A percentile compares a stretch with the other conserved stretches of the same genome.
Conservation (phyloP, 176 grass and related monocot genomes). For the Aegilops umbellulata region DNA sequence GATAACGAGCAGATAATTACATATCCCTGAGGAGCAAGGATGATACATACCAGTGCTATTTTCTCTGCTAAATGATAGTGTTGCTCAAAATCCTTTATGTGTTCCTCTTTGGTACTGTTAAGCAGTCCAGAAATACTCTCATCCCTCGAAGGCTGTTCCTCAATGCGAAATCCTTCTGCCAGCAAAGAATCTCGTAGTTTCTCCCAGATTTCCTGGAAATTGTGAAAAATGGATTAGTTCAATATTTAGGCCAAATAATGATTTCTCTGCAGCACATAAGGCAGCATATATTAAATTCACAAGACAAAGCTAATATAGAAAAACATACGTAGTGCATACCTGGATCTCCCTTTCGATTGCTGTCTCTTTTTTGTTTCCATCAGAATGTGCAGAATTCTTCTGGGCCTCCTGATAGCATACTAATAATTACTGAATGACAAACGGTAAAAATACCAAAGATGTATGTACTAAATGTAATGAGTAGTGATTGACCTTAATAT, state of each 20-base stretch:
- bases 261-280: not conserved
- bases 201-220: constrained; percentile 39
- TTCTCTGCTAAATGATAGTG: constrained; percentile 53
- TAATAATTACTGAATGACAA: constrained; percentile 19
- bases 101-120: constrained; percentile 25
- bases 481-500: constrained; percentile 31
- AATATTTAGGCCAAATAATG: not conserved
- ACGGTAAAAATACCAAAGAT: not conserved
- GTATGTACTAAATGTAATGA: not conserved
- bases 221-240: not conserved
- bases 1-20: not conserved
- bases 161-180: constrained; percentile 7
- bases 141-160: constrained; percentile 36
- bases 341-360: constrained; percentile 30
- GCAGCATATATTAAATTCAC: not conserved
- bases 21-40: not conserved
- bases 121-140: constrained; percentile 41
- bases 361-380: constrained; percentile 2
- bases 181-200: constrained; percentile 41
- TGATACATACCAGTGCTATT: constrained; percentile 41
- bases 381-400: not conserved
- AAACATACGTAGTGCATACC: constrained; percentile 17
- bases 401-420: constrained; percentile 19
- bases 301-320: not conserved
- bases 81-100: constrained; percentile 44